Percentiles rank a stretch among this genome's conserved stretches.
phyloP scores from a whole-genome alignment of 208 protist genomes.

The Wallacemonas collosoma region DNA sequence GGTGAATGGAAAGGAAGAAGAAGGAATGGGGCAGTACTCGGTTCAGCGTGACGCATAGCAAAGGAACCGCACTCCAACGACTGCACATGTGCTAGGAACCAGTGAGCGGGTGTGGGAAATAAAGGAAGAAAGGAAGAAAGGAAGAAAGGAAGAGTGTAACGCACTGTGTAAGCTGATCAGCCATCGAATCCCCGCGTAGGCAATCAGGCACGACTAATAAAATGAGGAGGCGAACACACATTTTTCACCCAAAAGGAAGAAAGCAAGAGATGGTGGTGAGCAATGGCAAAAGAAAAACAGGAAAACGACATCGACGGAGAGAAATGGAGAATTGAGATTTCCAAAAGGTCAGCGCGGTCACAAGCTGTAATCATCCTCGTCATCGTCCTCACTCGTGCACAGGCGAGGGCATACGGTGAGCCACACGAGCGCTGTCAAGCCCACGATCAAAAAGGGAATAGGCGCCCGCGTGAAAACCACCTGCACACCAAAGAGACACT shows the following conservation, averaged over 20 bases:
- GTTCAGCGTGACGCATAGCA: too few relatives aligned
- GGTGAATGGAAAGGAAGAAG: background rate
- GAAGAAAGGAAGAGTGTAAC: too few relatives aligned
- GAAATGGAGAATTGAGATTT: background rate
- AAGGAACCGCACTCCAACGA: too few relatives aligned
- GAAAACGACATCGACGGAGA: background rate
- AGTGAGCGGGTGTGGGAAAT: too few relatives aligned
- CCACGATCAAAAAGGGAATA: slow-evolving; percentile 52
- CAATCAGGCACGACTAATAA: too few relatives aligned
- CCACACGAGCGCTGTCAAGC: slow-evolving; percentile 29
- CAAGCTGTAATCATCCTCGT: slow-evolving; percentile 16
- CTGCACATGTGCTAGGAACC: too few relatives aligned
- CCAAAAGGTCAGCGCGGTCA: background rate
- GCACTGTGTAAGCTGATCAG: too few relatives aligned
- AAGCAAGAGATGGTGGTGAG: too few relatives aligned
- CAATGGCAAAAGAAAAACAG: background rate
- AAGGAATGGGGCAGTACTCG: background rate
- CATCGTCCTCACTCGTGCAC: background rate
- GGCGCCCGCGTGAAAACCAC: slow-evolving; percentile 56
- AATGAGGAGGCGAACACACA: too few relatives aligned
- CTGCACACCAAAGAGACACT: slow-evolving; percentile 43
- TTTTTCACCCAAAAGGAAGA: too few relatives aligned
- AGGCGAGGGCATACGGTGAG: slow-evolving; percentile 33
- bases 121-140: too few relatives aligned
- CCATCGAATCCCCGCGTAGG: too few relatives aligned